Evolutionary conservation across 2,329 filamentous ascomycete genomes (phyloP).

Genomic region (Acephala macrosclerotiorum): DNA sequence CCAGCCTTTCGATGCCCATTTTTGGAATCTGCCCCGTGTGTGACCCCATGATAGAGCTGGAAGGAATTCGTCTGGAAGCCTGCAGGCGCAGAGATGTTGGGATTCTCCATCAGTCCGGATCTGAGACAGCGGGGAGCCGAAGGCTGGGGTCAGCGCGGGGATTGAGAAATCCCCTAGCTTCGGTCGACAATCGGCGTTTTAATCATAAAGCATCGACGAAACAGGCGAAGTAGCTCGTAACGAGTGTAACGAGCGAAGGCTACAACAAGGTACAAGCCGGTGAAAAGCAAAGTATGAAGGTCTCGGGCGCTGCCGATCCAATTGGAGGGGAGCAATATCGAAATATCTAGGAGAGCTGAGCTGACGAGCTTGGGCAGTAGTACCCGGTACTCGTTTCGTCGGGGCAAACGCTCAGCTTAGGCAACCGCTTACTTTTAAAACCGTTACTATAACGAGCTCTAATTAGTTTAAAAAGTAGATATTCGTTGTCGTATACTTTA

Average conservation of each 20-base stretch:
- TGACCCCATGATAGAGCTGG: background rate
- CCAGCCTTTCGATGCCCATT: background rate
- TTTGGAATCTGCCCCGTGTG: background rate
- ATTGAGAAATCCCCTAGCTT: background rate
- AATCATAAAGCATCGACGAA: background rate
- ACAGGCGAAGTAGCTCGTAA: background rate
- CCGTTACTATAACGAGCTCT: too few species aligned
- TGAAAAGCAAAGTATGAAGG: background rate
- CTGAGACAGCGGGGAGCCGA: background rate
- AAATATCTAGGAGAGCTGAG: background rate
- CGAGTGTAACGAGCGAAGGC: background rate
- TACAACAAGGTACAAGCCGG: background rate
- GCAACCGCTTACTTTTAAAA: too few species aligned
- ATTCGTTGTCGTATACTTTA: too few species aligned
- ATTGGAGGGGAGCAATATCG: background rate
- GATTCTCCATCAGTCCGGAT: conserved; percentile 2
- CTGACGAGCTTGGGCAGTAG: too few species aligned
- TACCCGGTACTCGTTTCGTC: too few species aligned
- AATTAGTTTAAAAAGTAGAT: too few species aligned
- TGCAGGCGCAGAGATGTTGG: background rate
- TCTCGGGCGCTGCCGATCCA: background rate
- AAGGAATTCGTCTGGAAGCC: background rate
- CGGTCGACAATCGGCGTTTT: background rate
- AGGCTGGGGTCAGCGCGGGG: background rate
- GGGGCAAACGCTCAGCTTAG: too few species aligned